A percentile compares a stretch with the other conserved stretches of the same genome.
Evolutionary conservation across 2,329 filamentous ascomycete species (phyloP).

Genomic region (Teratosphaeria destructans): DNA sequence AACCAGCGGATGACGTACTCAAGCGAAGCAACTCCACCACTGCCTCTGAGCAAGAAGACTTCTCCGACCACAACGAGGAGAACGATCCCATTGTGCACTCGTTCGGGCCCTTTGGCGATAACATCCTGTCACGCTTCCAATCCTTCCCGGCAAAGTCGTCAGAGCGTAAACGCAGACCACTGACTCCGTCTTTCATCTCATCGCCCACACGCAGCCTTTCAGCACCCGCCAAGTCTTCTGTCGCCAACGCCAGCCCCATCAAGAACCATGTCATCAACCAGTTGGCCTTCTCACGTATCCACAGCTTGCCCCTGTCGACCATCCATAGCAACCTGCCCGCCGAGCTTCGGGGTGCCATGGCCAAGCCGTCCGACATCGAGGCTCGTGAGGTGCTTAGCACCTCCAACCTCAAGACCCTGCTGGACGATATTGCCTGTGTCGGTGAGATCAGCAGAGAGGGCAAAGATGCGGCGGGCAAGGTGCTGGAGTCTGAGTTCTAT

Average conservation of each 20-base stretch:
- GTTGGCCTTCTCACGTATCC: conserved; percentile 84
- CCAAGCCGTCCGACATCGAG: conserved; percentile 18
- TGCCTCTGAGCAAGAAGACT: conserved; percentile 43
- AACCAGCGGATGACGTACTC: neutral
- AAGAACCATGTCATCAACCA: conserved; percentile 90
- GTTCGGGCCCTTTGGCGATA: conserved; percentile 80
- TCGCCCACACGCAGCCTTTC: conserved; percentile 15
- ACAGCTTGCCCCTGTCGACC: conserved; percentile 79
- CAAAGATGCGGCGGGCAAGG: conserved; percentile 90
- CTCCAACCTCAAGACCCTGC: conserved; percentile 56
- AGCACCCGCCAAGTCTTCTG: conserved; percentile 13
- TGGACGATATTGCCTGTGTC: conserved; percentile 67
- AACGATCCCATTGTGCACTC: conserved; percentile 90
- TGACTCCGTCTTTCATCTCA: conserved; percentile 15
- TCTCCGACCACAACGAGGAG: conserved; percentile 77
- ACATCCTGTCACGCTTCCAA: conserved; percentile 71
- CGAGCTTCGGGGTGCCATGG: conserved; percentile 30
- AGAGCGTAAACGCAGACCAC: conserved; percentile 27
- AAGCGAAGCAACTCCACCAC: conserved; percentile 10
- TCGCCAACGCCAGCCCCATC: conserved; percentile 35
- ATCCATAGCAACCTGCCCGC: conserved; percentile 80
- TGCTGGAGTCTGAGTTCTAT: conserved; percentile 93
- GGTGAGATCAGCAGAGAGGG: conserved; percentile 83
- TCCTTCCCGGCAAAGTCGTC: conserved; percentile 64
- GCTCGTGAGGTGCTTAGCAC: conserved; percentile 39